Percentiles rank a stretch among this genome's conserved stretches.
Conservation (phyloP, 768 basidiomycete species). For the Russula compacta region DNA sequence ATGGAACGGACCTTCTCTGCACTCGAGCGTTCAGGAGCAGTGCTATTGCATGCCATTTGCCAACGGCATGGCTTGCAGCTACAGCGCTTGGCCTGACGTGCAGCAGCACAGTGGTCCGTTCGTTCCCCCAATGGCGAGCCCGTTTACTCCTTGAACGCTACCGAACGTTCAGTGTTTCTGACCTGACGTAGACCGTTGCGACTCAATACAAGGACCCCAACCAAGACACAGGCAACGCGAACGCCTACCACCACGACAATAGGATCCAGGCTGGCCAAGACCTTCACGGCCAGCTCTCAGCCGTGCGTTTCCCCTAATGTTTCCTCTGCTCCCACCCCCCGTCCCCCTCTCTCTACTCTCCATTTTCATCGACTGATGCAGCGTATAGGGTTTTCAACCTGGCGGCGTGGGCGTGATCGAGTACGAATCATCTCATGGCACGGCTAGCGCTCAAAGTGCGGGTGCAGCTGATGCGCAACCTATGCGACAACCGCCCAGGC, state of each 20-base stretch:
- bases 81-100: not conserved
- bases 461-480: not conserved
- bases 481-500: not conserved
- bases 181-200: not conserved
- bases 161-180: not conserved
- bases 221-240: not conserved
- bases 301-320: not conserved
- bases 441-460: not conserved
- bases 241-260: not conserved
- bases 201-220: not conserved
- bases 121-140: not conserved
- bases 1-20: not conserved
- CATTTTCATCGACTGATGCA: not conserved
- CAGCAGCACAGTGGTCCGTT: not conserved
- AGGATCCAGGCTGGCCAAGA: not conserved
- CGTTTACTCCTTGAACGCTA: not conserved
- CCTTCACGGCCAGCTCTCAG: not conserved
- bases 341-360: not conserved
- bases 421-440: not conserved
- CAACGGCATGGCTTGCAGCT: not conserved
- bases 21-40: not conserved
- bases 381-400: not conserved
- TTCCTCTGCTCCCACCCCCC: not conserved
- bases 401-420: too few relatives aligned
- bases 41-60: not conserved